A percentile compares a stretch with the other conserved stretches of the same genome.
Evolutionary conservation across 768 basidiomycete genomes (phyloP).

Genomic region (Chiua virens): DNA sequence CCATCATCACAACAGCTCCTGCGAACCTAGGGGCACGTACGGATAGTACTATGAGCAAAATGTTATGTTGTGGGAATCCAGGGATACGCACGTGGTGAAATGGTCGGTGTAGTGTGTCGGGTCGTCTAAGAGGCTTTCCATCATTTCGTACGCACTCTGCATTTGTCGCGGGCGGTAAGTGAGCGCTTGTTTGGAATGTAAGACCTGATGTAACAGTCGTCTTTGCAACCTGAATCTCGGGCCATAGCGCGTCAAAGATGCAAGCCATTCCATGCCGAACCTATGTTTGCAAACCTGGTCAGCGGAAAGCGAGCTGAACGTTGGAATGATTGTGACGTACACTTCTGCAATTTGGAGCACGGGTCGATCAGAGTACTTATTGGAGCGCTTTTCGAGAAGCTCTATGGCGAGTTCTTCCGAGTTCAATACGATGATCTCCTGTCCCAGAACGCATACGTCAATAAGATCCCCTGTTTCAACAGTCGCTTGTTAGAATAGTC

Average conservation of each 20-base stretch:
- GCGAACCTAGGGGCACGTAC: background rate
- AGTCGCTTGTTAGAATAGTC: background rate
- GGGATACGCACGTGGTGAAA: constrained; percentile 10
- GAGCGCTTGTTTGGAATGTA: constrained; percentile 9
- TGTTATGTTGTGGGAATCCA: background rate
- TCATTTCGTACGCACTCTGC: constrained; percentile 9
- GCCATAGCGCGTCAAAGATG: constrained; percentile 19
- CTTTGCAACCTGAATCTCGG: constrained; percentile 22
- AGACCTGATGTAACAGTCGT: constrained; percentile 18
- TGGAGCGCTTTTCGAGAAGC: constrained; percentile 51
- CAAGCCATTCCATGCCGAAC: constrained; percentile 19
- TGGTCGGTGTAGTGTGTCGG: constrained; percentile 6
- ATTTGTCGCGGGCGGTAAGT: constrained; percentile 17
- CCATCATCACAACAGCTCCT: constrained; percentile 10
- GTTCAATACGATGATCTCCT: constrained; percentile 51
- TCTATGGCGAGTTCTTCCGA: constrained; percentile 45
- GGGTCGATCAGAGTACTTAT: constrained; percentile 44
- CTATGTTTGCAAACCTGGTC: background rate
- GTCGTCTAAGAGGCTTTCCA: constrained; percentile 4
- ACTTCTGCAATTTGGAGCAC: background rate
- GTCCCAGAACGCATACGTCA: constrained; percentile 34
- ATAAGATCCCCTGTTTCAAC: constrained; percentile 7
- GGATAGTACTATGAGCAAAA: background rate
- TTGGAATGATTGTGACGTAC: background rate
- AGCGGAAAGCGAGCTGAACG: background rate